Evolutionary conservation across 2,329 filamentous ascomycete genomes (phyloP).

Genomic region (Colletotrichum sansevieriae): DNA sequence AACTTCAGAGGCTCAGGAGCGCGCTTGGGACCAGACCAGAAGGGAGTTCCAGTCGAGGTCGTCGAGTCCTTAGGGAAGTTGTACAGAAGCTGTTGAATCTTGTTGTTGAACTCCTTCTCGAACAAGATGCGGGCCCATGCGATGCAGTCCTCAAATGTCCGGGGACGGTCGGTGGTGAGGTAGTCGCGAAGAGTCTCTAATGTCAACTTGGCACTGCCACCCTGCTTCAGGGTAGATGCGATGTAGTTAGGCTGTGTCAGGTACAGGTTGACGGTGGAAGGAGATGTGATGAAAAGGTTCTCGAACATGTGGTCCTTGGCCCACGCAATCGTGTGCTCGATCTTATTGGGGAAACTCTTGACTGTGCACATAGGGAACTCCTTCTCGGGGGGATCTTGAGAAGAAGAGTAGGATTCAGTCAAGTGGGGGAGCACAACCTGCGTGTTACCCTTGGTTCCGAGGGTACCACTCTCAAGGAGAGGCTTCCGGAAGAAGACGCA

Average conservation of each 20-base stretch:
- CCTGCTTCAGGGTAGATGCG: slow-evolving; percentile 87
- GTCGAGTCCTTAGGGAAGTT: slow-evolving; percentile 97
- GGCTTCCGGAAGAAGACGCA: slow-evolving; percentile 99
- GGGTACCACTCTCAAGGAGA: slow-evolving; percentile 93
- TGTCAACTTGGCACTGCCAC: slow-evolving; percentile 94
- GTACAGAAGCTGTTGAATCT: slow-evolving; percentile 93
- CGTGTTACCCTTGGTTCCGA: slow-evolving; percentile 99
- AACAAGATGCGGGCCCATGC: slow-evolving; percentile 95
- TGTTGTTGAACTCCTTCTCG: slow-evolving; percentile 97
- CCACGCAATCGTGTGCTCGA: slow-evolving; percentile 99
- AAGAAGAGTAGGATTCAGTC: slow-evolving; percentile 95
- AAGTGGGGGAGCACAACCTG: slow-evolving; percentile 92
- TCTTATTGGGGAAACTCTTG: slow-evolving; percentile 96
- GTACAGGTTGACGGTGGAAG: slow-evolving; percentile 95
- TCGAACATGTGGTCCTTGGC: slow-evolving; percentile 92
- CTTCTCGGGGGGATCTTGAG: slow-evolving; percentile 97
- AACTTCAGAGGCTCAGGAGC: slow-evolving; percentile 94
- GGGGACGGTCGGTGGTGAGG: slow-evolving; percentile 90
- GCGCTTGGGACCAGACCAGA: slow-evolving; percentile 99
- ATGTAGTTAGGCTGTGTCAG: slow-evolving; percentile 93
- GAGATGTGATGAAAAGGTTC: slow-evolving; percentile 90
- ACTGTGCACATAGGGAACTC: slow-evolving; percentile 99
- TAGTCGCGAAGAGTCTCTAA: slow-evolving; percentile 91
- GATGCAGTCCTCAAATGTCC: slow-evolving; percentile 96
- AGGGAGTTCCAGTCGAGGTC: slow-evolving; percentile 88